Percentiles rank a stretch among this genome's conserved stretches.
Conservation (phyloP, 345 rosid species). For the Ceriops decandra region DNA sequence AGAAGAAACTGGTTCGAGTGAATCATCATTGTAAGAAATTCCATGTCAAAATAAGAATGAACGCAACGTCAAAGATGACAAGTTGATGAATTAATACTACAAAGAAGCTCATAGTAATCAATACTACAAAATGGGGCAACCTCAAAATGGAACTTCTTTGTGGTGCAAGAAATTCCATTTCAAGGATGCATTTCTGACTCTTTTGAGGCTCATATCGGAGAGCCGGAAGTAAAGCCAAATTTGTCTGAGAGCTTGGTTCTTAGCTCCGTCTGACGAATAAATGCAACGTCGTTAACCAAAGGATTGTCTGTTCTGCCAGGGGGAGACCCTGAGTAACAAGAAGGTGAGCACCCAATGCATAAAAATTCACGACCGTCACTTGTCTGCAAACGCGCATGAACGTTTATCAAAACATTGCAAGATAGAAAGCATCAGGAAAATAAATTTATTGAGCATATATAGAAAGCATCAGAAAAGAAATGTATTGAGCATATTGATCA, state of each 20-base stretch:
- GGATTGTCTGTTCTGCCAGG: slow-evolving; percentile 70
- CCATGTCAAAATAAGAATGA: no score
- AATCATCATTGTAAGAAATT: no score
- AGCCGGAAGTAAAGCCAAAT: slow-evolving; percentile 36
- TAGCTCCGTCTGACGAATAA: slow-evolving; percentile 62
- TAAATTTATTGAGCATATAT: background rate
- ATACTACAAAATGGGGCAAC: background rate
- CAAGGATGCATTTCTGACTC: background rate
- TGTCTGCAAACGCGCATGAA: slow-evolving; percentile 14
- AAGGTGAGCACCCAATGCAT: slow-evolving; percentile 40
- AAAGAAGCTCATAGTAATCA: background rate
- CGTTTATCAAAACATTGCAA: no score
- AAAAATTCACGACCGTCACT: slow-evolving; percentile 32
- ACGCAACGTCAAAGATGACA: no score
- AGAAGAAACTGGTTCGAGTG: no score
- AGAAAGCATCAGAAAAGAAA: no score
- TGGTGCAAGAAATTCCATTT: background rate
- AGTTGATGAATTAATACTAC: no score
- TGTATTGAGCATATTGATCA: background rate
- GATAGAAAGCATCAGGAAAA: background rate
- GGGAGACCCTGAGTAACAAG: slow-evolving; percentile 63
- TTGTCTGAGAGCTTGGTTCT: slow-evolving; percentile 46
- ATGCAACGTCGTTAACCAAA: slow-evolving; percentile 57
- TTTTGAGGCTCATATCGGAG: slow-evolving; percentile 22
- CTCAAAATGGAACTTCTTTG: background rate